Conservation (phyloP, 2,329 filamentous ascomycete species). For the Aspergillus fischeri region DNA sequence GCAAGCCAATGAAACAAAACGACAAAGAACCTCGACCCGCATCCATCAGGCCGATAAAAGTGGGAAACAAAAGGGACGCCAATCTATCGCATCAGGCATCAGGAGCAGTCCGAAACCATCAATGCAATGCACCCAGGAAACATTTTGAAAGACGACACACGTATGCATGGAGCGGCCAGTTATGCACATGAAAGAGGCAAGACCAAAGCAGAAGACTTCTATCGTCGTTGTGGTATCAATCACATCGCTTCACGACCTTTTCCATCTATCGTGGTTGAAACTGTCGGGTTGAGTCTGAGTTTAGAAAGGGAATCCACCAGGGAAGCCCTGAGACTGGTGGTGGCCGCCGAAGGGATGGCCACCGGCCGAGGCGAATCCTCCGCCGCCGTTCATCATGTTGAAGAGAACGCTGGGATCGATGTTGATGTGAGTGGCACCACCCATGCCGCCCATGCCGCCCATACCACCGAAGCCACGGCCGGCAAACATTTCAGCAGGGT, state of each 20-base stretch:
- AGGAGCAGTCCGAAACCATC: conserved; percentile 5
- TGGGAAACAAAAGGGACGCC: not conserved
- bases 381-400: conserved; percentile 73
- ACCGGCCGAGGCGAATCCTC: conserved; percentile 48
- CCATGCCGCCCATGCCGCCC: conserved; percentile 50
- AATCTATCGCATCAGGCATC: conserved; percentile 8
- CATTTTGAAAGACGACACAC: conserved; percentile 4
- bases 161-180: conserved; percentile 2
- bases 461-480: conserved; percentile 49
- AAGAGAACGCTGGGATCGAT: conserved; percentile 77
- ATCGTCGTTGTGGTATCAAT: not conserved
- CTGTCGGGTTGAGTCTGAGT: not conserved
- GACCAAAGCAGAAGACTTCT: not conserved
- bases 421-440: conserved; percentile 43
- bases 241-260: not conserved
- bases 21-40: conserved; percentile 7
- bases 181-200: conserved; percentile 1
- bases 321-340: conserved; percentile 43
- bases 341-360: conserved; percentile 36
- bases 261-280: not conserved
- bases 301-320: conserved; percentile 57
- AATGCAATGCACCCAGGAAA: conserved; percentile 13
- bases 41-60: conserved; percentile 6
- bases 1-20: not conserved
- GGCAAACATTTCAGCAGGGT: conserved; percentile 80